Conservation (phyloP, 169 alveolate species). For the Neospora caninum region DNA sequence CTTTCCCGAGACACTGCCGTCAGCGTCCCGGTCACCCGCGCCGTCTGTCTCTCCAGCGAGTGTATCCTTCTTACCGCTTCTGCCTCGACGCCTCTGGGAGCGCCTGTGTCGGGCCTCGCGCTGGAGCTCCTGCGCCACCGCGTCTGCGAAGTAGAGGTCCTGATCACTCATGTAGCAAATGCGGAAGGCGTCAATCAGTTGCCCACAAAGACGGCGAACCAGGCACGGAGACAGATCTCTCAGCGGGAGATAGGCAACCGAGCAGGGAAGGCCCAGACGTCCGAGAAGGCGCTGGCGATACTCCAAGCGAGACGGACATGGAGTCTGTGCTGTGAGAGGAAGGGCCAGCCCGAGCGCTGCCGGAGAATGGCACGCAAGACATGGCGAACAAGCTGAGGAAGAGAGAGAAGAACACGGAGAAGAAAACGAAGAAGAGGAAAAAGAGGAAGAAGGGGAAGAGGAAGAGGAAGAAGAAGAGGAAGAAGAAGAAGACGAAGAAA, state of each 20-base stretch:
- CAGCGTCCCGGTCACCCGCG: too few species aligned
- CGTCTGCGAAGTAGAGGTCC: slow-evolving; percentile 24
- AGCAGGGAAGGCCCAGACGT: background rate
- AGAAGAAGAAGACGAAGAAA: background rate
- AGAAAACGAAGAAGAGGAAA: background rate
- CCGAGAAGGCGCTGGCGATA: slow-evolving; percentile 17
- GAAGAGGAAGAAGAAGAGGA: background rate
- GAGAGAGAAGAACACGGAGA: background rate
- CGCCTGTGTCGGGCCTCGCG: background rate
- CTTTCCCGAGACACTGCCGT: background rate
- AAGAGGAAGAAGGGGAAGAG: background rate
- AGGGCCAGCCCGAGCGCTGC: background rate
- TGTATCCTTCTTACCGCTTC: background rate
- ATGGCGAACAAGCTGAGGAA: background rate
- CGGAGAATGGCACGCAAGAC: background rate
- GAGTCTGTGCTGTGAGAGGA: slow-evolving; percentile 14
- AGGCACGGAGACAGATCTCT: background rate
- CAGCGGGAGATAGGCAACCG: background rate
- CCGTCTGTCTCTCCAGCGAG: background rate
- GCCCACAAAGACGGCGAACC: background rate
- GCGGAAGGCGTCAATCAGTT: slow-evolving; percentile 19
- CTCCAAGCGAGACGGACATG: slow-evolving; percentile 7
- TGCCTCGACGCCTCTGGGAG: background rate
- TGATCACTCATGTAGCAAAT: slow-evolving; percentile 39
- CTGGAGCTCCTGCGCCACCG: slow-evolving; percentile 11